A percentile compares a stretch with the other conserved stretches of the same genome.
Evolutionary conservation across 148 eudicot species (phyloP).

Genomic region (Rhododendron vialii): DNA sequence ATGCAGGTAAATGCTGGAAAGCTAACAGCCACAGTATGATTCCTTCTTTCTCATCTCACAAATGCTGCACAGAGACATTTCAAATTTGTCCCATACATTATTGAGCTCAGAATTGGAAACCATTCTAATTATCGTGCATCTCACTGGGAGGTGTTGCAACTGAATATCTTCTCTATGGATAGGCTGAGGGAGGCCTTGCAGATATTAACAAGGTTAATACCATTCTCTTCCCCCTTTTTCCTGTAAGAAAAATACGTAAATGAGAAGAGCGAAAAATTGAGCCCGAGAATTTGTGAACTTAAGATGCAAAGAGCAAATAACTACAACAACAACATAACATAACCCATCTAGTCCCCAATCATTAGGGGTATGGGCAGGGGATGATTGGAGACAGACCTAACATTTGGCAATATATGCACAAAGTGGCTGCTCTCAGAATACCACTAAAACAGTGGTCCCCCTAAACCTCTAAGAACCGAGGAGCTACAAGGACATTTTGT

Average conservation of each 20-base stretch:
- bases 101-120: not conserved
- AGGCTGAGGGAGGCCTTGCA: constrained; percentile 85
- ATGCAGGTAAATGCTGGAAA: constrained; percentile 72
- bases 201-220: constrained; percentile 67
- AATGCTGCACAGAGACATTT: not conserved
- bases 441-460: too few species aligned
- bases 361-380: too few species aligned
- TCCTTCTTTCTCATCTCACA: not conserved
- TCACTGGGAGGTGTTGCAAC: constrained; percentile 93
- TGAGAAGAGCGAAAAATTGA: not conserved
- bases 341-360: too few species aligned
- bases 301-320: not conserved
- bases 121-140: constrained; percentile 46
- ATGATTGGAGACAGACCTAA: too few species aligned
- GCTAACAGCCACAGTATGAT: constrained; percentile 63
- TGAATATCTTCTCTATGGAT: constrained; percentile 79
- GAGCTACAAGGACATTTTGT: too few species aligned
- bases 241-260: too few species aligned
- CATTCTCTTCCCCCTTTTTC: not conserved
- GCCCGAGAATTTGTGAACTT: not conserved
- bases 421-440: too few species aligned
- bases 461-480: too few species aligned
- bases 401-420: too few species aligned
- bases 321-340: too few species aligned
- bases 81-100: not conserved